These are phyloP conservation scores for Podospora sp. DNA, from an alignment of 495 filamentous ascomycete species.

Conservation along the genomic window DNA sequence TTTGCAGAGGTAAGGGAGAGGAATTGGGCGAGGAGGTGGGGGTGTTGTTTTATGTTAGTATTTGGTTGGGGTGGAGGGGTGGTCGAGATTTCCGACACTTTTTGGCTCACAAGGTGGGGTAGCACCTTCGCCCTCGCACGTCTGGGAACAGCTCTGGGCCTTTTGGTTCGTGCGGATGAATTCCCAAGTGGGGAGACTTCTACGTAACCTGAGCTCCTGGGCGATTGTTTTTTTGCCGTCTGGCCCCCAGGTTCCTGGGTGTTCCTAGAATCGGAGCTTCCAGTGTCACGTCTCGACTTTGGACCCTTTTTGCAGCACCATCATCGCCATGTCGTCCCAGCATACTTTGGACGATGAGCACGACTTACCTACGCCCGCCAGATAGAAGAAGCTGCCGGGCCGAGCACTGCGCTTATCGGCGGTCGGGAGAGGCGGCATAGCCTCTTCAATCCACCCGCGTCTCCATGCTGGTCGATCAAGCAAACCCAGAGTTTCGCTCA, in stretches of 20 bases:
- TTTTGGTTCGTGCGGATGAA: conserved; percentile 41
- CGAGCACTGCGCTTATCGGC: neutral
- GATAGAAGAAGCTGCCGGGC: neutral
- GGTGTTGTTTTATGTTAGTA: conserved; percentile 37
- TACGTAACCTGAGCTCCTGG: conserved; percentile 22
- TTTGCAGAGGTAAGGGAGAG: conserved; percentile 34
- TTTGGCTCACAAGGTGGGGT: conserved; percentile 30
- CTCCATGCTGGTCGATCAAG: conserved; percentile 12
- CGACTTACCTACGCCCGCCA: neutral
- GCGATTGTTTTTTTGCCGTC: conserved; percentile 23
- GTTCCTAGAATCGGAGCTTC: conserved; percentile 15
- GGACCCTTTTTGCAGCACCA: conserved; percentile 5
- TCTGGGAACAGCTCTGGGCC: conserved; percentile 21
- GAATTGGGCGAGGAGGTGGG: conserved; percentile 36
- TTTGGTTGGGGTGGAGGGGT: conserved; percentile 24
- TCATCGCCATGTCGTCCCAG: neutral
- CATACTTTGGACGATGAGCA: neutral
- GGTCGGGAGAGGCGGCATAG: neutral
- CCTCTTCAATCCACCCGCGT: neutral
- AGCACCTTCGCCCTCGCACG: conserved; percentile 2
- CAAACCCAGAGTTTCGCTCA: conserved; percentile 17
- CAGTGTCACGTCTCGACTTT: conserved; percentile 7
- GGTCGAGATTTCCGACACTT: conserved; percentile 27
- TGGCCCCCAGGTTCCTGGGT: conserved; percentile 14
- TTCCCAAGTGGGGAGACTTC: conserved; percentile 29